Conservation (phyloP, 106 monocot genomes). For the Apostasia shenzhenica region DNA sequence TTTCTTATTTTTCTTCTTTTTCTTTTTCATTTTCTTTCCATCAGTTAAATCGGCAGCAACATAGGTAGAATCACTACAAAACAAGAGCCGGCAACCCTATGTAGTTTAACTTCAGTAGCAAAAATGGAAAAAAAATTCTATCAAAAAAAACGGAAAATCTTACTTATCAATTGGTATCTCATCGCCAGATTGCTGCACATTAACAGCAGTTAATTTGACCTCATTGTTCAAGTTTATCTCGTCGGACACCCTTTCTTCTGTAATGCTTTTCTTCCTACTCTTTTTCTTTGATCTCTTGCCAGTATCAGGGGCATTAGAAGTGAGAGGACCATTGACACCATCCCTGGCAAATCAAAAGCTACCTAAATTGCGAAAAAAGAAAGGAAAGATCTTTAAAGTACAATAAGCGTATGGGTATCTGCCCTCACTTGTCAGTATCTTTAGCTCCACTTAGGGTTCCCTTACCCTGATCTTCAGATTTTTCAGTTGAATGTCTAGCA, state of each 20-base stretch:
- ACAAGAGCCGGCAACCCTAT: neutral
- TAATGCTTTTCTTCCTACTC: slow-evolving; percentile 32
- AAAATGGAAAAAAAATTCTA: neutral
- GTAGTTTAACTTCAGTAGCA: neutral
- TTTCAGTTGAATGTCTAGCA: slow-evolving; percentile 5
- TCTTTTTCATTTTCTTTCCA: slow-evolving; percentile 19
- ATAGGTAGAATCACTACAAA: slow-evolving; percentile 2
- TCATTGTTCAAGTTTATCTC: neutral
- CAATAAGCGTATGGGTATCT: neutral
- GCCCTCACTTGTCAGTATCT: slow-evolving; percentile 16
- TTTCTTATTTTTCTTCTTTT: slow-evolving; percentile 36
- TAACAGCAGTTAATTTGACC: neutral
- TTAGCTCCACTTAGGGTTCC: slow-evolving; percentile 11
- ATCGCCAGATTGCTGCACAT: neutral
- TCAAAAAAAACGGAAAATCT: neutral
- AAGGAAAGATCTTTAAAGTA: too few relatives aligned
- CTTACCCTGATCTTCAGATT: slow-evolving; percentile 3
- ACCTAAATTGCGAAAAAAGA: neutral
- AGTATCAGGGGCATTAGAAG: slow-evolving; percentile 10
- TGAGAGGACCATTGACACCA: neutral
- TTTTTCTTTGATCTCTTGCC: slow-evolving; percentile 35
- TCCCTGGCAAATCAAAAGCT: slow-evolving; percentile 5
- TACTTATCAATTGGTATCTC: neutral
- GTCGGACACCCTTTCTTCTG: slow-evolving; percentile 1
- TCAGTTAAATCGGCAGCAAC: slow-evolving; percentile 5